Conservation (phyloP, 163 green algal genomes). For the Trebouxiophyceae sp. region DNA sequence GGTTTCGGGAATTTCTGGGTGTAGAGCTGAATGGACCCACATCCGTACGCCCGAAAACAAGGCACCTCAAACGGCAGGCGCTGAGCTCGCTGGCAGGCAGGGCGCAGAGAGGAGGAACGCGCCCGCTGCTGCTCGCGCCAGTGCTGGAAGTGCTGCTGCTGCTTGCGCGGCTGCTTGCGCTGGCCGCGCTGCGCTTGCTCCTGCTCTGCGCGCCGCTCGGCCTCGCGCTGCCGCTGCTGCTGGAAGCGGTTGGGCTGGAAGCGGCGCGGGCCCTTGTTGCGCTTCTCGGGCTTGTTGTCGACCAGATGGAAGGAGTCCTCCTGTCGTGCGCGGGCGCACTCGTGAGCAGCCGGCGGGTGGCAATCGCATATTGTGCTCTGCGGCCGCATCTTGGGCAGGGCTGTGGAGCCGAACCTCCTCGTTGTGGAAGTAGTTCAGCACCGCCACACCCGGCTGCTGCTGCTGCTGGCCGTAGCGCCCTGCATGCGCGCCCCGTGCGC, state of each 20-base stretch:
- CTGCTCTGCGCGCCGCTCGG: slow-evolving; percentile 29
- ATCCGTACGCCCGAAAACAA: too few species aligned
- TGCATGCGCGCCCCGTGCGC: too few species aligned
- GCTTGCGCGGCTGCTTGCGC: slow-evolving; percentile 43
- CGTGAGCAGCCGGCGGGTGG: too few species aligned
- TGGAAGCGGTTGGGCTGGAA: slow-evolving; percentile 64
- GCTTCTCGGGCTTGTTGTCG: slow-evolving; percentile 74
- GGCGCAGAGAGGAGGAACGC: neutral
- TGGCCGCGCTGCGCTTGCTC: slow-evolving; percentile 36
- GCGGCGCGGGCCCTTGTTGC: slow-evolving; percentile 24
- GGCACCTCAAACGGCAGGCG: too few species aligned
- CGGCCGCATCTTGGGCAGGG: too few species aligned
- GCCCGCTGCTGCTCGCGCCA: slow-evolving; percentile 25
- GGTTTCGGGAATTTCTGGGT: too few species aligned
- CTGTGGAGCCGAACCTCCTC: slow-evolving; percentile 82
- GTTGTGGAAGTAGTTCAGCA: slow-evolving; percentile 94
- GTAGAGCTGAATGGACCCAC: too few species aligned
- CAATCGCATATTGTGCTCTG: too few species aligned
- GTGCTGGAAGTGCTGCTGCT: slow-evolving; percentile 56
- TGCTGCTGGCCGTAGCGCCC: slow-evolving; percentile 43
- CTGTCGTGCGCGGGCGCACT: too few species aligned
- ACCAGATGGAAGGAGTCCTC: slow-evolving; percentile 96
- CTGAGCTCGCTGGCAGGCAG: too few species aligned
- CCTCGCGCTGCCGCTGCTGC: slow-evolving; percentile 28
- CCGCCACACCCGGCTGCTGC: slow-evolving; percentile 48